These are phyloP conservation scores for Saxophila tyrrhenica DNA, from an alignment of 495 filamentous ascomycete genomes.

Conservation along the genomic window DNA sequence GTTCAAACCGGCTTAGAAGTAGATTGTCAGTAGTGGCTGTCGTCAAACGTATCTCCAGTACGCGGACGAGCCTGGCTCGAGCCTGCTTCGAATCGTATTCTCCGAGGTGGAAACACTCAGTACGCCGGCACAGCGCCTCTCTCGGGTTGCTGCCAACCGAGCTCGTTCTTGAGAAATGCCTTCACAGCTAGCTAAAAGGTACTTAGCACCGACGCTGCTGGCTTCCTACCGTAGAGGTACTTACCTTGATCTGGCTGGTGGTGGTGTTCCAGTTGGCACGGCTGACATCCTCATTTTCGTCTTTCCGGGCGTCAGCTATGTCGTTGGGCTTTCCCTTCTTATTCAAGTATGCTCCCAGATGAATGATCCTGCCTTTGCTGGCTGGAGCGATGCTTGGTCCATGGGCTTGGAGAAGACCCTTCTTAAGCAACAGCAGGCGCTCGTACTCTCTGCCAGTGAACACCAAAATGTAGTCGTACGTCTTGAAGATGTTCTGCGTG, in stretches of 20 bases:
- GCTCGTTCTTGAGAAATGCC: neutral
- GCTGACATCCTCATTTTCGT: neutral
- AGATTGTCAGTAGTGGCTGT: too few relatives aligned
- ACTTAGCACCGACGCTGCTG: neutral
- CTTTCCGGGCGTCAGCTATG: neutral
- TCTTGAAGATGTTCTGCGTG: neutral
- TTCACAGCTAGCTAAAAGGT: neutral
- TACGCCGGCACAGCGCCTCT: too few relatives aligned
- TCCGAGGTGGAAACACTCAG: too few relatives aligned
- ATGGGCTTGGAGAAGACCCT: neutral
- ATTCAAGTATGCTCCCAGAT: neutral
- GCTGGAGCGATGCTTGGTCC: neutral
- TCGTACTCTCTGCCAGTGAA: constrained; percentile 1
- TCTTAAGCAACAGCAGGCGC: neutral
- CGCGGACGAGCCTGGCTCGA: too few relatives aligned
- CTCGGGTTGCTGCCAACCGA: neutral
- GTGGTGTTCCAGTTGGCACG: neutral
- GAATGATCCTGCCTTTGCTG: neutral
- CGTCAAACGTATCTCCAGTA: too few relatives aligned
- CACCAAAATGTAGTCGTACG: neutral
- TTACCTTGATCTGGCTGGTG: neutral
- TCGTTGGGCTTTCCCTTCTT: neutral
- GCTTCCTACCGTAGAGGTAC: too few relatives aligned
- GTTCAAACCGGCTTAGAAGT: too few relatives aligned
- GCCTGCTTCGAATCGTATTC: too few relatives aligned